Conservation (phyloP, 2,329 filamentous ascomycete species). For the Arthroderma uncinatum region DNA sequence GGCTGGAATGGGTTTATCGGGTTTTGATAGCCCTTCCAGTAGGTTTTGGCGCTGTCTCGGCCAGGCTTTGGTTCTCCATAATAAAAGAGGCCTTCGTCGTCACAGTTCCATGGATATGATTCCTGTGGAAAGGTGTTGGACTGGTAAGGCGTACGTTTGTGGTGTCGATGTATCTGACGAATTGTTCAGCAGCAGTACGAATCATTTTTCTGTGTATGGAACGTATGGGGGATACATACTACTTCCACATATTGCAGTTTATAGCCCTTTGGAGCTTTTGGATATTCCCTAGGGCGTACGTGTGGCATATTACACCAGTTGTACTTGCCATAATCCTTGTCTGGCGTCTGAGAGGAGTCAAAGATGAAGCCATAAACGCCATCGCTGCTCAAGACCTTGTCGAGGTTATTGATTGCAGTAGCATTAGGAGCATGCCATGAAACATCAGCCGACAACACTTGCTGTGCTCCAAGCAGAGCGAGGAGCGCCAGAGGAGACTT, state of each 20-base stretch:
- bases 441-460: constrained; percentile 28
- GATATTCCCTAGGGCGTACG: constrained; percentile 57
- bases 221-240: constrained; percentile 35
- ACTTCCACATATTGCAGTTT: constrained; percentile 65
- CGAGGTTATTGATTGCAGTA: constrained; percentile 51
- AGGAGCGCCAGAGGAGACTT: constrained; percentile 3
- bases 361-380: constrained; percentile 66
- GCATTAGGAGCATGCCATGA: constrained; percentile 49
- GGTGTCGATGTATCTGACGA: constrained; percentile 61
- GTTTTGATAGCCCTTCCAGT: constrained; percentile 55
- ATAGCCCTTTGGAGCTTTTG: constrained; percentile 44
- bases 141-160: constrained; percentile 73
- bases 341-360: constrained; percentile 51
- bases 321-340: constrained; percentile 51
- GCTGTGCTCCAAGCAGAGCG: constrained; percentile 6
- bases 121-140: constrained; percentile 67
- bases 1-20: constrained; percentile 56
- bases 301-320: constrained; percentile 88
- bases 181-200: not conserved
- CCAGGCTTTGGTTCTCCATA: constrained; percentile 47
- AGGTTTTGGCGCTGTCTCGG: constrained; percentile 44
- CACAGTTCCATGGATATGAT: constrained; percentile 60
- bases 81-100: constrained; percentile 58
- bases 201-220: not conserved
- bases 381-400: constrained; percentile 44